A percentile compares a stretch with the other conserved stretches of the same genome.
Conservation (phyloP, 1,284 basidiomycete species). For the Ceratobasidium papillatum region DNA sequence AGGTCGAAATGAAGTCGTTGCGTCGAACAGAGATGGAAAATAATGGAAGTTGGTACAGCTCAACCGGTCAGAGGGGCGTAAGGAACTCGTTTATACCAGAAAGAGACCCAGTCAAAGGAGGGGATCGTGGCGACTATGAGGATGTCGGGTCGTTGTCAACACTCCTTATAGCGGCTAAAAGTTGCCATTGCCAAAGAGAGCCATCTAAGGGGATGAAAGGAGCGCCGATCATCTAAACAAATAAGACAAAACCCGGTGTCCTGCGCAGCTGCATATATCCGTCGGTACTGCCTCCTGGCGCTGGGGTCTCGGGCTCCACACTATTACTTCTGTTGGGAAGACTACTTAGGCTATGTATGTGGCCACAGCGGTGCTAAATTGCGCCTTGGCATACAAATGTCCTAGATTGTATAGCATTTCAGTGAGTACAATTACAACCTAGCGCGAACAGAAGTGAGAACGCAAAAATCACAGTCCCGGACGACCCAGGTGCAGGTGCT, state of each 20-base stretch:
- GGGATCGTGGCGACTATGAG: background rate
- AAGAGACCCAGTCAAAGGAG: constrained; percentile 1
- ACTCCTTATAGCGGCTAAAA: constrained; percentile 1
- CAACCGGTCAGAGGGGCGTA: background rate
- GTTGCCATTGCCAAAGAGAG: background rate
- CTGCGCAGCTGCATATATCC: constrained; percentile 12
- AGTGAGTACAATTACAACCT: background rate
- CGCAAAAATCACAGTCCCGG: background rate
- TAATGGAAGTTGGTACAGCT: constrained; percentile 1
- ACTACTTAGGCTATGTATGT: background rate
- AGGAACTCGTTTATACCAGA: background rate
- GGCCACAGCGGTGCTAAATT: background rate
- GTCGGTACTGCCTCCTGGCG: background rate
- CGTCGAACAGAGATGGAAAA: constrained; percentile 1
- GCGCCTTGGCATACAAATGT: background rate
- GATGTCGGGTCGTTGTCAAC: background rate
- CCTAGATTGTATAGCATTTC: background rate
- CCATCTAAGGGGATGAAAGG: background rate
- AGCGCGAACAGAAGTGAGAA: background rate
- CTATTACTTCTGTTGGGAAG: background rate
- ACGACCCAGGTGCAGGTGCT: constrained; percentile 13
- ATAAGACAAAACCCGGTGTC: constrained; percentile 12
- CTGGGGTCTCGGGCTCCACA: background rate
- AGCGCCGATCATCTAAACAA: constrained; percentile 27
- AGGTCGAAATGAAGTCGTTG: constrained; percentile 25